phyloP scores from a whole-genome alignment of 2,329 filamentous ascomycete genomes.

The Sclerotinia trifoliorum region DNA sequence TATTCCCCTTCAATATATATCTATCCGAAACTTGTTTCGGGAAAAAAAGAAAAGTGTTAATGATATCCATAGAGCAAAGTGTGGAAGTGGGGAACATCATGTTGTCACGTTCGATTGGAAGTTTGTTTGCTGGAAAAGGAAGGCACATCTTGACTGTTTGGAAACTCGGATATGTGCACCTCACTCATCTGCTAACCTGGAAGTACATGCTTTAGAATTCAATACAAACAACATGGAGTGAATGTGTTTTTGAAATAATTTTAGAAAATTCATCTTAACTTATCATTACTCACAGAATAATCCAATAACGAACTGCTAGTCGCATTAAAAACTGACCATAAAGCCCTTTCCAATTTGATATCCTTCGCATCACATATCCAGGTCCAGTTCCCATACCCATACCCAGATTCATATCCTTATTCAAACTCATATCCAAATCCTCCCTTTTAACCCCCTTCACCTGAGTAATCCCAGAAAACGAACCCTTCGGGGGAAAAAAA shows the following conservation, averaged over 20 bases:
- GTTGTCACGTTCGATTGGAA: background rate
- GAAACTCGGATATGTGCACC: conserved; percentile 3
- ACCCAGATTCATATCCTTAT: background rate
- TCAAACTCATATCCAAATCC: background rate
- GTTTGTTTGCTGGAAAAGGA: conserved; percentile 12
- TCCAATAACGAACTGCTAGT: background rate
- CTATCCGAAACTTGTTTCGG: background rate
- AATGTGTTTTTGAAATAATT: background rate
- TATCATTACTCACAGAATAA: background rate
- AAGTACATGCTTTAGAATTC: background rate
- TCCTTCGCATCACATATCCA: background rate
- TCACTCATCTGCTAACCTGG: background rate
- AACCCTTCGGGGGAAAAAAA: background rate
- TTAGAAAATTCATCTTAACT: background rate
- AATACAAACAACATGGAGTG: background rate
- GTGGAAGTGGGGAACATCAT: background rate
- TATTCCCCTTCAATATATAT: background rate
- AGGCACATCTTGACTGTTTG: conserved; percentile 7
- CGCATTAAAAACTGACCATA: background rate
- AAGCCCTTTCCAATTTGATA: background rate
- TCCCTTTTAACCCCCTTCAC: background rate
- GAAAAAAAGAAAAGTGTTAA: background rate
- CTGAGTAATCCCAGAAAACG: background rate
- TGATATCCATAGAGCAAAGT: background rate
- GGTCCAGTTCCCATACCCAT: no score